A percentile compares a stretch with the other conserved stretches of the same genome.
Conservation (phyloP, 306 rosid genomes). For the Purshia tridentata region DNA sequence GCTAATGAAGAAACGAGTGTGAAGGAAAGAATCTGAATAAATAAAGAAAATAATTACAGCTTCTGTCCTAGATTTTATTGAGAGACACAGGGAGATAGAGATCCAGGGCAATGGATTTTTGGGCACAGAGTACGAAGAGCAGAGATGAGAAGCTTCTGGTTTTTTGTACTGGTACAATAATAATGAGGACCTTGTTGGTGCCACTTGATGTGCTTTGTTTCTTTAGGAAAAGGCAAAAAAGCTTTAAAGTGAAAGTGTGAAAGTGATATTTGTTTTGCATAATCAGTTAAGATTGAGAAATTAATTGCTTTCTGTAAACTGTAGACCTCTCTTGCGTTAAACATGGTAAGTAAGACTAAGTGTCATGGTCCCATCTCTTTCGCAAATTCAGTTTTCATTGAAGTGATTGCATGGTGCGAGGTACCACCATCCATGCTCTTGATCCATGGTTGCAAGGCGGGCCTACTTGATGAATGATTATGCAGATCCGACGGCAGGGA, state of each 20-base stretch:
- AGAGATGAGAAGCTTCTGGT: slow-evolving; percentile 44
- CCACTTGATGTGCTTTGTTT: not conserved
- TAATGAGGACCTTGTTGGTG: not conserved
- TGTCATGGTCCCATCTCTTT: not conserved
- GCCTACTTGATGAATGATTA: too few relatives aligned
- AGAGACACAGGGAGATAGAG: not conserved
- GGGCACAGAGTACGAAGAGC: not conserved
- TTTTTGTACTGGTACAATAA: slow-evolving; percentile 7
- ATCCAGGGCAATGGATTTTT: not conserved
- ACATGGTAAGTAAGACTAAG: not conserved
- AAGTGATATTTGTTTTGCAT: not conserved
- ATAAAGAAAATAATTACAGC: not conserved
- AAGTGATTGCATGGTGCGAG: not conserved
- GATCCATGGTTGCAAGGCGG: too few relatives aligned
- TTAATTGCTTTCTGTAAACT: not conserved
- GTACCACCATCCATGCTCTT: too few relatives aligned
- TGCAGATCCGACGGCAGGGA: too few relatives aligned
- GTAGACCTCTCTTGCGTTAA: not conserved
- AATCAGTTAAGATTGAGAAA: not conserved
- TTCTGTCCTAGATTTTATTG: slow-evolving; percentile 6
- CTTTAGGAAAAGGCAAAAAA: slow-evolving; percentile 12
- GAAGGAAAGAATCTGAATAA: slow-evolving; percentile 16
- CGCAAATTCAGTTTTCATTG: not conserved
- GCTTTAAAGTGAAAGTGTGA: not conserved
- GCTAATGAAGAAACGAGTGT: slow-evolving; percentile 9